phyloP scores from a whole-genome alignment of 441 rosid species.

The Gossypium gossypioides region DNA sequence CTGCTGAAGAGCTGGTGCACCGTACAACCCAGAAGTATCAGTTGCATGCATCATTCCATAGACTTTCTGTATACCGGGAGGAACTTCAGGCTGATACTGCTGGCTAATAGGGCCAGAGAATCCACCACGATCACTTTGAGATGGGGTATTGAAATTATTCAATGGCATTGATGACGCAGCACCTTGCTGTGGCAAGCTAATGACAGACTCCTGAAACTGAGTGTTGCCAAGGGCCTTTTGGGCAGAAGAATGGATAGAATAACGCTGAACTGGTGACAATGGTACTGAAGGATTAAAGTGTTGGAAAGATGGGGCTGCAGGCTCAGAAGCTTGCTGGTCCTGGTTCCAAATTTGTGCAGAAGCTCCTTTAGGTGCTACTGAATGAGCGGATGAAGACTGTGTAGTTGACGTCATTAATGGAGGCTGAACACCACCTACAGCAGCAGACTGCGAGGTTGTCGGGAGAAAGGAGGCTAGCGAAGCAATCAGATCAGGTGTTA shows the following conservation, averaged over 20 bases:
- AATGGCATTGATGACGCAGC: slow-evolving; percentile 31
- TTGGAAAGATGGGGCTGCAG: slow-evolving; percentile 31
- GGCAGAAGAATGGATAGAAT: slow-evolving; percentile 37
- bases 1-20: slow-evolving; percentile 37
- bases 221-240: slow-evolving; percentile 30
- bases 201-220: slow-evolving; percentile 42
- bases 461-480: slow-evolving; percentile 70
- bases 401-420: slow-evolving; percentile 31
- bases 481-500: slow-evolving; percentile 81
- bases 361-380: slow-evolving; percentile 30
- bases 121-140: slow-evolving; percentile 50
- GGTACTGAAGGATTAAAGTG: slow-evolving; percentile 41
- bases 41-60: slow-evolving; percentile 39
- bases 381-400: slow-evolving; percentile 28
- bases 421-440: slow-evolving; percentile 37
- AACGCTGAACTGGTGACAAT: slow-evolving; percentile 39
- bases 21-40: slow-evolving; percentile 34
- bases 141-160: slow-evolving; percentile 29
- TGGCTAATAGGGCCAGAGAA: slow-evolving; percentile 45
- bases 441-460: slow-evolving; percentile 34
- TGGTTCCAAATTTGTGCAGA: slow-evolving; percentile 45
- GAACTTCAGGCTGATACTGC: slow-evolving; percentile 45
- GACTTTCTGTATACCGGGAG: slow-evolving; percentile 32
- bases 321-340: slow-evolving; percentile 38
- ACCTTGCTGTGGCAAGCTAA: slow-evolving; percentile 37